Percentiles rank a stretch among this genome's conserved stretches.
These are phyloP conservation scores for Myxozyma vanderwaltii DNA, from an alignment of 805 yeast species.

Conservation along the genomic window DNA sequence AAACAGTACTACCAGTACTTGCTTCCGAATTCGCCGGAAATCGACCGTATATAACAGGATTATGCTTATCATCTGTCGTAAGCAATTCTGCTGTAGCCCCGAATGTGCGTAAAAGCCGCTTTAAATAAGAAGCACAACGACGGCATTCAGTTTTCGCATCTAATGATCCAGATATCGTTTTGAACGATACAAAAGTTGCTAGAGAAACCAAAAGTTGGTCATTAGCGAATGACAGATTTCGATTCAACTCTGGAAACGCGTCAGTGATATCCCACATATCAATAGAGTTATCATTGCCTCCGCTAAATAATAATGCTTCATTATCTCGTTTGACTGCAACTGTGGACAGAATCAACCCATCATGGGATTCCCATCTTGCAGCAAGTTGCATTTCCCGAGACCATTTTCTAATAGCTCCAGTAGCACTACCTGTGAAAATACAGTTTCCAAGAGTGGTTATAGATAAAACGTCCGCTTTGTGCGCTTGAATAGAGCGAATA, in stretches of 20 bases:
- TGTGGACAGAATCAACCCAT: conserved; percentile 61
- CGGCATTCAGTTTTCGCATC: conserved; percentile 74
- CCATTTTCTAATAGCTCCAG: conserved; percentile 55
- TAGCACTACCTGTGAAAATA: conserved; percentile 61
- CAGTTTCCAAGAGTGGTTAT: conserved; percentile 58
- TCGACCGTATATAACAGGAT: conserved; percentile 80
- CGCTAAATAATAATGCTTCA: conserved; percentile 58
- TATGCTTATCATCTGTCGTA: conserved; percentile 68
- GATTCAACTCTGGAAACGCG: conserved; percentile 12
- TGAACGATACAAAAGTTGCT: conserved; percentile 62
- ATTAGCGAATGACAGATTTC: conserved; percentile 47
- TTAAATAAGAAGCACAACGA: conserved; percentile 77
- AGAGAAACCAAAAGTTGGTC: conserved; percentile 68
- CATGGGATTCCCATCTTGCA: conserved; percentile 55
- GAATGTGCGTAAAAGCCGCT: conserved; percentile 59
- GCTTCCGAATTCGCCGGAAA: conserved; percentile 50
- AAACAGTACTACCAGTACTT: conserved; percentile 43
- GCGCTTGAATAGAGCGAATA: conserved; percentile 46
- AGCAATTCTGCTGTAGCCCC: conserved; percentile 69
- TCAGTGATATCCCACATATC: conserved; percentile 63
- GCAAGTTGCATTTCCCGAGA: conserved; percentile 51
- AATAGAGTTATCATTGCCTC: conserved; percentile 69
- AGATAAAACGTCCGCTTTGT: conserved; percentile 59
- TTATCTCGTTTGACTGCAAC: conserved; percentile 49
- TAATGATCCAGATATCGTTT: conserved; percentile 75